phyloP scores from a whole-genome alignment of 2,329 filamentous ascomycete species.

The Didymella arachidicola region DNA sequence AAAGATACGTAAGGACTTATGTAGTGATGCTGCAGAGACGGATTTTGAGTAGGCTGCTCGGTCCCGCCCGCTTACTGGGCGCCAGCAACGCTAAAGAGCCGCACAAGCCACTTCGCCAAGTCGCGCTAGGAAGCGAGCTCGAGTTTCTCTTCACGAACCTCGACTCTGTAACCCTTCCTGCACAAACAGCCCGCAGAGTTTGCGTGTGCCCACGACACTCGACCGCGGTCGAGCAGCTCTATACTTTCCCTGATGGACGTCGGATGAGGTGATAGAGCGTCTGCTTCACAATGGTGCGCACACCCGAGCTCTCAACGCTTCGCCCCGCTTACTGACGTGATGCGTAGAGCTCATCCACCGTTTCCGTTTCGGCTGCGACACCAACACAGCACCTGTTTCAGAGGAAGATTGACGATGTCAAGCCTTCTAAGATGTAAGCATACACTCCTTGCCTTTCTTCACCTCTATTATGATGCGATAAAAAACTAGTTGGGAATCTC shows the following conservation, averaged over 20 bases:
- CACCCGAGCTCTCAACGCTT: constrained; percentile 4
- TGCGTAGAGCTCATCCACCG: constrained; percentile 66
- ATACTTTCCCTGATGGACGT: constrained; percentile 45
- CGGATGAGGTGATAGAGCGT: constrained; percentile 43
- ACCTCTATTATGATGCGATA: constrained; percentile 74
- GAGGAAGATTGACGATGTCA: constrained; percentile 80
- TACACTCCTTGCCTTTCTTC: constrained; percentile 11
- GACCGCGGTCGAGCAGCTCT: constrained; percentile 45
- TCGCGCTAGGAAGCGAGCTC: constrained; percentile 37
- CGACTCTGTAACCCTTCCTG: constrained; percentile 30
- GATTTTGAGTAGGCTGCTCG: constrained; percentile 26
- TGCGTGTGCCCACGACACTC: constrained; percentile 41
- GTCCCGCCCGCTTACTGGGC: constrained; percentile 25
- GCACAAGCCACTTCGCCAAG: constrained; percentile 29
- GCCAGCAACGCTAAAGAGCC: constrained; percentile 8
- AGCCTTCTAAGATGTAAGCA: constrained; percentile 86
- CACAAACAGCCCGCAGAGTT: constrained; percentile 39
- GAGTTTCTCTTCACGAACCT: constrained; percentile 37
- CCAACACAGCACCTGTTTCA: constrained; percentile 78
- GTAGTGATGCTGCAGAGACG: constrained; percentile 27
- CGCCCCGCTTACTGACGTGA: constrained; percentile 28
- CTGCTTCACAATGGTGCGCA: constrained; percentile 48
- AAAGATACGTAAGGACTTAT: constrained; percentile 25
- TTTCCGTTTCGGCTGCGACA: constrained; percentile 77
- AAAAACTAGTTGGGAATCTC: constrained; percentile 99